Evolutionary conservation across 495 filamentous ascomycete genomes (phyloP).

Genomic region (Penicillium paradoxum): DNA sequence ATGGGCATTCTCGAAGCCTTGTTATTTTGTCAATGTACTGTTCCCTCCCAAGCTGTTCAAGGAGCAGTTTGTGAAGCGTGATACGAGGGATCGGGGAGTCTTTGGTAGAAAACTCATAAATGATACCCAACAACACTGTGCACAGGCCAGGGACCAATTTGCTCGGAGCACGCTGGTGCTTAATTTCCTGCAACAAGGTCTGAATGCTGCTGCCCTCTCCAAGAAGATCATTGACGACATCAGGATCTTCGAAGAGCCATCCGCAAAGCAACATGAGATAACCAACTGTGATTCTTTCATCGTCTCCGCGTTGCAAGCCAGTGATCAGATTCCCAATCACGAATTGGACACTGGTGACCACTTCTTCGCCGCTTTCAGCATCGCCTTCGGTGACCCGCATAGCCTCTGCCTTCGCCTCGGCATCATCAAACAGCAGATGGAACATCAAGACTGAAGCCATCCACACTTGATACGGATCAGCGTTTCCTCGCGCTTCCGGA

Average conservation of each 20-base stretch:
- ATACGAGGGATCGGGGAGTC: conserved; percentile 86
- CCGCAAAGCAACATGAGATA: conserved; percentile 91
- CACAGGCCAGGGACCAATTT: conserved; percentile 76
- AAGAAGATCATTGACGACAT: conserved; percentile 89
- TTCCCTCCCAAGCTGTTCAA: conserved; percentile 75
- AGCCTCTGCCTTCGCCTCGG: conserved; percentile 70
- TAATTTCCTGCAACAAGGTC: conserved; percentile 70
- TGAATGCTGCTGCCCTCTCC: conserved; percentile 92
- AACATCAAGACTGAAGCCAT: conserved; percentile 87
- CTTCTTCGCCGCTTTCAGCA: conserved; percentile 86
- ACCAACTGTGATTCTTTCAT: conserved; percentile 75
- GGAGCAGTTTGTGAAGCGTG: conserved; percentile 75
- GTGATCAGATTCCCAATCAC: conserved; percentile 77
- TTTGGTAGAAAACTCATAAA: conserved; percentile 97
- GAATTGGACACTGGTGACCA: conserved; percentile 87
- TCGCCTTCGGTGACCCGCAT: conserved; percentile 86
- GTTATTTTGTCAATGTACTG: conserved; percentile 83
- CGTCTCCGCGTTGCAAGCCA: conserved; percentile 66
- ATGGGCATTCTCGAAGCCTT: conserved; percentile 70
- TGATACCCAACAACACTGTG: conserved; percentile 75
- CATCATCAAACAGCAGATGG: conserved; percentile 80
- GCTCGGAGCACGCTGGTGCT: conserved; percentile 52
- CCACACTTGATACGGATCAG: conserved; percentile 88
- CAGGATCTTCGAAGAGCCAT: conserved; percentile 89
- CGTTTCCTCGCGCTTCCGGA: conserved; percentile 50